A percentile compares a stretch with the other conserved stretches of the same genome.
Conservation (phyloP, 1,284 basidiomycete species). For the Moesziomyces globuligerus region DNA sequence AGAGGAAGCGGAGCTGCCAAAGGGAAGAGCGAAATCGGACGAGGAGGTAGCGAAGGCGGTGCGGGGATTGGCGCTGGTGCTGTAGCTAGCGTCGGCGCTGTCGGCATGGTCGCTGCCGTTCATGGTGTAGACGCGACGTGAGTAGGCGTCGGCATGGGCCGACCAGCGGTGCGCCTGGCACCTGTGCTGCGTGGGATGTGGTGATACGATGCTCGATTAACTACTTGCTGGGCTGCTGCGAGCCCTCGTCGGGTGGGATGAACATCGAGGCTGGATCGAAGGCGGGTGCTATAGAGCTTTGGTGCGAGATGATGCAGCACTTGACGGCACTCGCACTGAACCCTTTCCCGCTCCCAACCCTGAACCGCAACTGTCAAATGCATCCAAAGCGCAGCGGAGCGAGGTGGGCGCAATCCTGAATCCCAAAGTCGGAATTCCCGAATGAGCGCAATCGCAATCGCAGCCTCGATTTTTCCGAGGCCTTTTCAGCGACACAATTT, state of each 20-base stretch:
- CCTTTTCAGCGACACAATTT: too few species aligned
- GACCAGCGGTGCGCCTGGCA: neutral
- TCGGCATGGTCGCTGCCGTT: conserved; percentile 3
- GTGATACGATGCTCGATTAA: neutral
- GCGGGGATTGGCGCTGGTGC: conserved; percentile 1
- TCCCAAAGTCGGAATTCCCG: too few species aligned
- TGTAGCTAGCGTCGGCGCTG: neutral
- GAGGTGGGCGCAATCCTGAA: too few species aligned
- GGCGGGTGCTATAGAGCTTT: neutral
- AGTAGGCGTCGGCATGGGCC: neutral
- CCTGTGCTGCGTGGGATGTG: neutral
- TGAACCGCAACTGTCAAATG: too few species aligned
- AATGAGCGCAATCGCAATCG: too few species aligned
- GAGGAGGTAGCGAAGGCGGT: conserved; percentile 35
- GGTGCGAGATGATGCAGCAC: too few species aligned
- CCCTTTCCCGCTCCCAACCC: too few species aligned
- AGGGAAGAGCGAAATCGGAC: conserved; percentile 45
- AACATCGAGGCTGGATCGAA: neutral
- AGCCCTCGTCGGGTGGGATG: too few species aligned
- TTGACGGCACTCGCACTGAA: too few species aligned
- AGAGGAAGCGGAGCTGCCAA: conserved; percentile 8
- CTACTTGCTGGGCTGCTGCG: neutral
- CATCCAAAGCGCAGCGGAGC: too few species aligned
- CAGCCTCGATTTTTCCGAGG: too few species aligned
- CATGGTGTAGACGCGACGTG: conserved; percentile 5